Evolutionary conservation across 805 yeast genomes (phyloP), one percentile per base, ranked within the genome.

Genomic region (Phaffomyces opuntiae): DNA sequence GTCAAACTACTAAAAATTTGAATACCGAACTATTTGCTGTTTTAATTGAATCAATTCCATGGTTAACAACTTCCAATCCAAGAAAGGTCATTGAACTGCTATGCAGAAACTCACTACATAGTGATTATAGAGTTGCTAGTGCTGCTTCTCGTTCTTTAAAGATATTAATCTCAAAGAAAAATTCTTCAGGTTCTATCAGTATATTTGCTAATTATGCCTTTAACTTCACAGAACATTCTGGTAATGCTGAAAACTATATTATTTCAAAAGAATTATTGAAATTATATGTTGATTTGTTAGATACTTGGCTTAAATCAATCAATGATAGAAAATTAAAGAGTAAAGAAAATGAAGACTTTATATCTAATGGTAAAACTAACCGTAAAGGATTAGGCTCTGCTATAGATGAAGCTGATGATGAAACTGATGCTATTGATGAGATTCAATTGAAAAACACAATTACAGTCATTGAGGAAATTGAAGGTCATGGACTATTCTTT

Each of bases 401-500:
- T 2, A 16, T 21, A 21, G 17, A 21, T 6, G 32, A 13, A 5
- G 47, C 47, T 6, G 47, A 50, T 31, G 63, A 56, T 7, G 63
- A 60, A 7, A 48, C 53, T 17, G 56, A 59, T 8, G 63, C 61
- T n/a, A 65, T 73, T 7, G 89, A 84, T 50, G 86, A 81, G 47
- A 62, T 86, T 34, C 91, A 86, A 57, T 72, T 87, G 75, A 87
- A 86, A 53, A 80, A 80, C 40, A 80, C 88, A 16, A 80, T 87
- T 50, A 84, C 96, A 0, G 83, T 86, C 0, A 82, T 93, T 40
- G 98, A 93, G 63, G 97, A 91, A 50, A 87, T 91, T 9, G 99
- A 93, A 64, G 97, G 99, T 0, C 87, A 90, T 59, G 99, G 96
- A 0, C 65, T 93, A 29, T 93, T 87, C 57, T 91, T 95, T 58